Conservation (phyloP, 768 basidiomycete genomes). For the Pulveroboletus sp. region DNA sequence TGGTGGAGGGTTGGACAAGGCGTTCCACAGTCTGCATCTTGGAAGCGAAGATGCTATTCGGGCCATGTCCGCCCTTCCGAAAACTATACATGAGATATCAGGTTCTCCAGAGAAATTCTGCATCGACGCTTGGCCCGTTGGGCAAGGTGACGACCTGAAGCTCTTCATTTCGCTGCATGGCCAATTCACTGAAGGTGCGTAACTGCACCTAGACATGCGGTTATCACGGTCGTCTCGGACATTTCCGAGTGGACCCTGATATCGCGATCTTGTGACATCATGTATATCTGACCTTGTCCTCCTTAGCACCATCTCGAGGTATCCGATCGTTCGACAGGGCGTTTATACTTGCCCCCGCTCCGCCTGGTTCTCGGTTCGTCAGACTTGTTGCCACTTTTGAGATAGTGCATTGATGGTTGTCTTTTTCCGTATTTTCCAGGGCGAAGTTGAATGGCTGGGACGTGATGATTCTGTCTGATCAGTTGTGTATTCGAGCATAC, state of each 20-base stretch:
- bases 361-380: slow-evolving; percentile 78
- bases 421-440: slow-evolving; percentile 33
- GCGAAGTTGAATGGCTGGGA: slow-evolving; percentile 87
- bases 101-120: slow-evolving; percentile 79
- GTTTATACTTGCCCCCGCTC: slow-evolving; percentile 79
- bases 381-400: background rate
- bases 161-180: slow-evolving; percentile 79
- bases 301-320: slow-evolving; percentile 64
- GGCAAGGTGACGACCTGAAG: slow-evolving; percentile 50
- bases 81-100: slow-evolving; percentile 77
- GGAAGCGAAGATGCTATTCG: slow-evolving; percentile 62
- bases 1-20: slow-evolving; percentile 55
- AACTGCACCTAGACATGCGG: slow-evolving; percentile 2
- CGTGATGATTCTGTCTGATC: slow-evolving; percentile 84
- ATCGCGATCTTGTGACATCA: slow-evolving; percentile 11
- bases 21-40: slow-evolving; percentile 62
- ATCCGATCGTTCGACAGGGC: slow-evolving; percentile 91
- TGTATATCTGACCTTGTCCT: slow-evolving; percentile 16
- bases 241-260: slow-evolving; percentile 7
- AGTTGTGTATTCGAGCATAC: slow-evolving; percentile 77
- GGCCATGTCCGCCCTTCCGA: slow-evolving; percentile 61
- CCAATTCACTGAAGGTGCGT: slow-evolving; percentile 85
- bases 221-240: slow-evolving; percentile 10
- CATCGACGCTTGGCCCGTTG: slow-evolving; percentile 80
- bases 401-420: slow-evolving; percentile 8